A percentile compares a stretch with the other conserved stretches of the same genome.
Conservation (phyloP, 768 basidiomycete genomes). For the Lactarius deliciosus region DNA sequence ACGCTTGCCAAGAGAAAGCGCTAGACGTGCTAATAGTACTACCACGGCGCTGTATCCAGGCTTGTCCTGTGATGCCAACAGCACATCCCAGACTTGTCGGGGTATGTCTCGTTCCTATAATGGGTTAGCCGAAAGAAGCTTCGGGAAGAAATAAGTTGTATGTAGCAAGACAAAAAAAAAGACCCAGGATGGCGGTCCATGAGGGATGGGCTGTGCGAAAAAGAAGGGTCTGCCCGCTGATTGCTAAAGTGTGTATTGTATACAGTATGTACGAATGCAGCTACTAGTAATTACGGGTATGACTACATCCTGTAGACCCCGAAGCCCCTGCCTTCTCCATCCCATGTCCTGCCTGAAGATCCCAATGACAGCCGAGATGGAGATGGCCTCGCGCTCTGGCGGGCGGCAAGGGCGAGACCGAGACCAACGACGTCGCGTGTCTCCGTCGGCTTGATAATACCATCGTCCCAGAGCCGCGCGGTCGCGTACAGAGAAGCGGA, state of each 20-base stretch:
- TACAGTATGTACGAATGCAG: not conserved
- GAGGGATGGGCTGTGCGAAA: not conserved
- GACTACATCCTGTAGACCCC: conserved; percentile 86
- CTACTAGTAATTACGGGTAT: not conserved
- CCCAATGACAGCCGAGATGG: not conserved
- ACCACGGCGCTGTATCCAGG: not conserved
- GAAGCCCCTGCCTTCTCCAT: conserved; percentile 68
- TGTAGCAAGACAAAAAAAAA: not conserved
- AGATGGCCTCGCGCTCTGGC: conserved; percentile 36
- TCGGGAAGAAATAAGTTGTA: not conserved
- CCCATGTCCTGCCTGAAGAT: conserved; percentile 51
- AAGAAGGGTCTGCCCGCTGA: not conserved
- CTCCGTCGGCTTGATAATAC: conserved; percentile 85
- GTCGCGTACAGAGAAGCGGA: conserved; percentile 86
- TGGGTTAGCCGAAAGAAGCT: not conserved
- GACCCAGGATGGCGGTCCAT: not conserved
- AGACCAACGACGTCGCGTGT: conserved; percentile 87
- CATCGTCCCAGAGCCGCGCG: conserved; percentile 93
- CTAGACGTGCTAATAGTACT: not conserved
- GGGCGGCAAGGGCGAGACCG: conserved; percentile 75
- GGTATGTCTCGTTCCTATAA: not conserved
- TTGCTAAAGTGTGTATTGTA: not conserved
- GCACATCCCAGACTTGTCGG: not conserved
- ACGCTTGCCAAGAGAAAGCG: not conserved
- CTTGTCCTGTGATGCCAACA: not conserved